These are phyloP conservation scores for Emergomyces orientalis DNA, from an alignment of 2,329 filamentous ascomycete species.

Conservation along the genomic window DNA sequence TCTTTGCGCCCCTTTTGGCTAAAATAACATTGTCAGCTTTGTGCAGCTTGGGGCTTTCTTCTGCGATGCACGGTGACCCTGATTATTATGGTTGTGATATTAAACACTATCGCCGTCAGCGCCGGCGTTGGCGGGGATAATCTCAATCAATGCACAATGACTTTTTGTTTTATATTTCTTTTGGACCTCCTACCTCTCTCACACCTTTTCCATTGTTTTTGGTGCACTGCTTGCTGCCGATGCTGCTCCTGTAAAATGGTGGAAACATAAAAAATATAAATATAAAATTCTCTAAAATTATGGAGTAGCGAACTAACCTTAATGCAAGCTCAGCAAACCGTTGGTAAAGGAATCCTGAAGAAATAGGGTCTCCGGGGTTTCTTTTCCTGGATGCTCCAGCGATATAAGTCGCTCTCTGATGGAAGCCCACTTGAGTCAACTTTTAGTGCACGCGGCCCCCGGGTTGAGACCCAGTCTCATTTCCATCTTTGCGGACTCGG, in stretches of 20 bases:
- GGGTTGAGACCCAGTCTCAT: conserved; percentile 2
- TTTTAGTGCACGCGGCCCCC: neutral
- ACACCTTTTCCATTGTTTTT: neutral
- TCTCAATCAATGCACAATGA: neutral
- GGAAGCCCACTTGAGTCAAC: neutral
- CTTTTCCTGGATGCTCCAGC: neutral
- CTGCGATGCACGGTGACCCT: neutral
- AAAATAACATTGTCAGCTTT: conserved; percentile 2
- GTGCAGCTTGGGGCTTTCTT: neutral
- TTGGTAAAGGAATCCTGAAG: neutral
- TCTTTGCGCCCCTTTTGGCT: neutral
- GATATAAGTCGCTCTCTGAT: neutral
- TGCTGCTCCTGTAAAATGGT: neutral
- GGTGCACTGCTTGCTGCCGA: neutral
- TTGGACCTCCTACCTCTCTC: neutral
- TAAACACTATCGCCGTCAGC: neutral
- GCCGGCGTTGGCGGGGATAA: neutral
- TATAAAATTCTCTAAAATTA: neutral
- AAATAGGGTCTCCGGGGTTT: neutral
- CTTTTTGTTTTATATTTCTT: no score
- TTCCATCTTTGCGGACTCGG: conserved; percentile 1
- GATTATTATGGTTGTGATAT: neutral
- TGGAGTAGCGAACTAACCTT: neutral
- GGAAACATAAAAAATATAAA: neutral
- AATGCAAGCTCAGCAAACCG: neutral